phyloP scores from a whole-genome alignment of 2,329 filamentous ascomycete species.

The Fragosphaeria purpurea region DNA sequence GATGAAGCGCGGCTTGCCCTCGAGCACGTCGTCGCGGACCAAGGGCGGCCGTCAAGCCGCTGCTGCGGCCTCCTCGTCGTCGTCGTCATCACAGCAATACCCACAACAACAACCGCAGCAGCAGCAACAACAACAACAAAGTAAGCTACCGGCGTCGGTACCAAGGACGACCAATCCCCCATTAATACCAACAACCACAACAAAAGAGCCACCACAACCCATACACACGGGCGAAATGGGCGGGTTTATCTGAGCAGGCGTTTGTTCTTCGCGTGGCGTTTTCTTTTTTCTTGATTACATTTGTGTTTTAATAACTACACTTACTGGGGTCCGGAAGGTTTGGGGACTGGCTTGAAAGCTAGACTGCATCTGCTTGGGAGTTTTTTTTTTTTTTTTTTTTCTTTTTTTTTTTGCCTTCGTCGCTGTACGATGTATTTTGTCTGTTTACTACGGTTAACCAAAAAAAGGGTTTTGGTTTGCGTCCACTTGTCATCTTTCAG shows the following conservation, averaged over 20 bases:
- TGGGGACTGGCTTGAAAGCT: too few relatives aligned
- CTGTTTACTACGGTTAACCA: too few relatives aligned
- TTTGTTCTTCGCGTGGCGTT: too few relatives aligned
- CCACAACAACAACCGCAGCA: background rate
- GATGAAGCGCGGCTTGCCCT: slow-evolving; percentile 37
- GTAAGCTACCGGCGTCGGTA: background rate
- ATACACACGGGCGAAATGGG: background rate
- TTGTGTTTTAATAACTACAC: too few relatives aligned
- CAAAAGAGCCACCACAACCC: background rate
- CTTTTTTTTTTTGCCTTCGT: too few relatives aligned
- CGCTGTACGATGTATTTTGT: too few relatives aligned
- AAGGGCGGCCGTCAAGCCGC: slow-evolving; percentile 11
- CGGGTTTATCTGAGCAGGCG: slow-evolving; percentile 13
- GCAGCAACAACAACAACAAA: background rate
- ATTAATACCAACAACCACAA: background rate
- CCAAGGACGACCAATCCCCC: background rate
- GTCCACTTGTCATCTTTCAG: too few relatives aligned
- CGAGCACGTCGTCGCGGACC: slow-evolving; percentile 1
- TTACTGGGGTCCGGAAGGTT: too few relatives aligned
- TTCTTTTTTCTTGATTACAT: too few relatives aligned
- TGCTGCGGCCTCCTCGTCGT: background rate
- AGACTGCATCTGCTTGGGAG: too few relatives aligned
- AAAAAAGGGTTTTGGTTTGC: too few relatives aligned
- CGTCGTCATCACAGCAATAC: background rate
- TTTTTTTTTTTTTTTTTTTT: too few relatives aligned